Base-by-base conservation (phyloP, 345 rosid genomes). In the Psidium guajava region DNA sequence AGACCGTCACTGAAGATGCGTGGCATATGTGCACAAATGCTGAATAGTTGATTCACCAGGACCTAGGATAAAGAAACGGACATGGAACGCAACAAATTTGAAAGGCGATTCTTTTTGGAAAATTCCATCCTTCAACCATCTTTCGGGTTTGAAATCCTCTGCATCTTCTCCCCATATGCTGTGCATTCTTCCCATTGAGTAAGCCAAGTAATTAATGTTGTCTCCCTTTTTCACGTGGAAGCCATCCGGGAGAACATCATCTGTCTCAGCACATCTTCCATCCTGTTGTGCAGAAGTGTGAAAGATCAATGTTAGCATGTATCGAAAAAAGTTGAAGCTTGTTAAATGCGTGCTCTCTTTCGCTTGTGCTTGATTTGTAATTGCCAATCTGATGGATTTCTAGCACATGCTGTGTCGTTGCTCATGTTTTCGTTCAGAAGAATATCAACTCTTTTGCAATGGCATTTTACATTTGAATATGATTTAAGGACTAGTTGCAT, bases 161-260 rank as follows among this genome's bases (percentile, higher is more conserved):
- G 95, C 95, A 85, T 93, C 95, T 8, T 94, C 91, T 10, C 99
- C 85, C 99, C 99, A 95, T 10, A 94, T 88, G 82, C 86, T 89
- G 83, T 84, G 81, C 98, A 95, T 92, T 89, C 98, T 93, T 4
- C 94, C 98, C 98, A 95, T 96, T 40, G 96, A 91, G 54, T 95
- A 96, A 1, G 95, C 88, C 87, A 89, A 11, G 85, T 95, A 95
- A 85, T 81, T 86, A 1, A 96, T 54, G 3, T 87, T 90, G 54
- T 96, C 98, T 13, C 95, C 98, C 75, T 91, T 94, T 55, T 86
- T 94, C 61, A 95, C 85, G 54, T 87, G 93, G 61, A 73, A 82
- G 6, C 98, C 98, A 85, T 93, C 96, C 0, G 99, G 96, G 64
- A 95, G 93, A 73, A 91, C 73, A 40, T 96, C 99, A 86, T 95